These are phyloP conservation scores for Curvularia sp. DNA, from an alignment of 2,329 filamentous ascomycete species.

Conservation along the genomic window DNA sequence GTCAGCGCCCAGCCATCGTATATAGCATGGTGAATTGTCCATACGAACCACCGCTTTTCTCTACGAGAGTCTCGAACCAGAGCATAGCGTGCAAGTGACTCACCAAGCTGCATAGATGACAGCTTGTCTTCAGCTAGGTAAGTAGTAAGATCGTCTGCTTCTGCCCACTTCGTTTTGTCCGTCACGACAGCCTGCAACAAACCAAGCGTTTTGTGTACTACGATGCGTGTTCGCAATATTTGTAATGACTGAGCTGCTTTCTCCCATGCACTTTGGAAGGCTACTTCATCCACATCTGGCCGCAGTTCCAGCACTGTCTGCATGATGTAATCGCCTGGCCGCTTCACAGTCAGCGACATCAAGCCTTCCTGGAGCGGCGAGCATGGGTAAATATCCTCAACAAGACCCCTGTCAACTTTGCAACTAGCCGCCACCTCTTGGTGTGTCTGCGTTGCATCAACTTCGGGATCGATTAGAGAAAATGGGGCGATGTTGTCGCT, in stretches of 20 bases:
- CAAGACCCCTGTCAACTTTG: constrained; percentile 5
- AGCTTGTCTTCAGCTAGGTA: constrained; percentile 14
- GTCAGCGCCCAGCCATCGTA: constrained; percentile 43
- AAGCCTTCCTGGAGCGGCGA: constrained; percentile 64
- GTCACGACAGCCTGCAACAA: constrained; percentile 24
- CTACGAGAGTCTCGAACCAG: background rate
- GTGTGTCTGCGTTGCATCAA: constrained; percentile 2
- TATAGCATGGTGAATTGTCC: constrained; percentile 48
- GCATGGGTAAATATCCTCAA: constrained; percentile 64
- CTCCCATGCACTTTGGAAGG: constrained; percentile 14
- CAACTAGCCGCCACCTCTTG: background rate
- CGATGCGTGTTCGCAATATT: constrained; percentile 16
- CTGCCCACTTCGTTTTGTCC: constrained; percentile 17
- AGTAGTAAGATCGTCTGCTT: background rate
- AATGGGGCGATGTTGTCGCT: constrained; percentile 27
- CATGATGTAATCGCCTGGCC: constrained; percentile 57
- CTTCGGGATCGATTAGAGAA: constrained; percentile 16
- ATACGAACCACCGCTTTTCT: constrained; percentile 33
- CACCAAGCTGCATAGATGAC: constrained; percentile 8
- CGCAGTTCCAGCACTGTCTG: constrained; percentile 47
- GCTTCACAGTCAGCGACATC: constrained; percentile 60
- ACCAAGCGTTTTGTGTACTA: background rate
- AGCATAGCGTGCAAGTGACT: constrained; percentile 23
- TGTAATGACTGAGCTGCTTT: background rate
- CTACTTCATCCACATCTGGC: background rate